These are phyloP conservation scores for Saturnispora sanitii DNA, from an alignment of 805 yeast genomes.

Conservation along the genomic window DNA sequence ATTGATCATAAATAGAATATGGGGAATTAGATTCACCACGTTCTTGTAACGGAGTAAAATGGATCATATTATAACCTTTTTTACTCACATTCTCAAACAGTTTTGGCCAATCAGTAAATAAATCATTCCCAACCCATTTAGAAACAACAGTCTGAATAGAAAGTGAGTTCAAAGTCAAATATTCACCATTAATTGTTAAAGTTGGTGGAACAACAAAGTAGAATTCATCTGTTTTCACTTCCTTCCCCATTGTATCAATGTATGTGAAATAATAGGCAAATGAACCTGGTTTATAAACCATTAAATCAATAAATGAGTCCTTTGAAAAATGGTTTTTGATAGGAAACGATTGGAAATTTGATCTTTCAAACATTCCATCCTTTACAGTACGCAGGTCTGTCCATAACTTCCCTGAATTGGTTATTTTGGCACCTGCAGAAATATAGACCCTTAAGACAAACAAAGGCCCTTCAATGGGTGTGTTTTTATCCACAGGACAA, in stretches of 20 bases:
- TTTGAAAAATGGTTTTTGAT: constrained; percentile 51
- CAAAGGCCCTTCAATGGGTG: constrained; percentile 29
- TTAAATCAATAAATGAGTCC: constrained; percentile 52
- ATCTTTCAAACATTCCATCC: constrained; percentile 42
- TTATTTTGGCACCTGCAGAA: constrained; percentile 65
- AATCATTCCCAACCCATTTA: constrained; percentile 75
- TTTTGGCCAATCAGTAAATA: constrained; percentile 48
- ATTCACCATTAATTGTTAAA: constrained; percentile 43
- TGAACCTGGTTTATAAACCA: constrained; percentile 66
- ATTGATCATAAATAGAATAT: constrained; percentile 82
- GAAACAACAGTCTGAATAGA: constrained; percentile 80
- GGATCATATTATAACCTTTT: constrained; percentile 92
- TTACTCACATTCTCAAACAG: constrained; percentile 49
- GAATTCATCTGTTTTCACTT: constrained; percentile 30
- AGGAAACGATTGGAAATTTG: constrained; percentile 40
- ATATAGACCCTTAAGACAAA: constrained; percentile 50
- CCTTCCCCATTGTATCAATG: constrained; percentile 25
- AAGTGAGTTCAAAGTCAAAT: constrained; percentile 65
- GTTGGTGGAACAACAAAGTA: constrained; percentile 78
- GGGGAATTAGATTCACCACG: constrained; percentile 92
- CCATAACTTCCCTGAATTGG: constrained; percentile 62
- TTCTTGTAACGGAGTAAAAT: constrained; percentile 86
- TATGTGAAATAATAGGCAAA: constrained; percentile 66
- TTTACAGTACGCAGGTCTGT: constrained; percentile 55
- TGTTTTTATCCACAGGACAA: constrained; percentile 25